Conservation (phyloP, 805 yeast species). For the Candida orba region DNA sequence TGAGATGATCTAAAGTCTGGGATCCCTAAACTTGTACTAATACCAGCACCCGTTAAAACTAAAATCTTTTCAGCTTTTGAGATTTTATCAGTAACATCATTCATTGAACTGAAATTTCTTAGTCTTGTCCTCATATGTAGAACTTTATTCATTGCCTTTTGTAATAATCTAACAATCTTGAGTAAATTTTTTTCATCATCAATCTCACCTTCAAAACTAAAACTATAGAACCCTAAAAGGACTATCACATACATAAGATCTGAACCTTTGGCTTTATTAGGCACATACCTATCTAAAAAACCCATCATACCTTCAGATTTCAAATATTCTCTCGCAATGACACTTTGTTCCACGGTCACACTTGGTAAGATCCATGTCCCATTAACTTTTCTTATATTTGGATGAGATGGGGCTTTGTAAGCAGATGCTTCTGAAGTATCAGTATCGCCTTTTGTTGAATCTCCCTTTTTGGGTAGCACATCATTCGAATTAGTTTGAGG, state of each 20-base stretch:
- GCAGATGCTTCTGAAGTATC: background rate
- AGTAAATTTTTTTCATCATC: conserved; percentile 39
- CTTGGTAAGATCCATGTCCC: conserved; percentile 30
- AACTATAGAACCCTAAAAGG: conserved; percentile 50
- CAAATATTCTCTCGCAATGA: conserved; percentile 44
- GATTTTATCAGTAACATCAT: conserved; percentile 49
- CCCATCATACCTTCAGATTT: conserved; percentile 51
- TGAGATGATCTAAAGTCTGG: conserved; percentile 90
- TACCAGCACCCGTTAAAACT: conserved; percentile 90
- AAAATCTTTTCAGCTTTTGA: conserved; percentile 51
- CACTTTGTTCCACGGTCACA: conserved; percentile 36
- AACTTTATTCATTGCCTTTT: conserved; percentile 60
- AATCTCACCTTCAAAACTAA: conserved; percentile 25
- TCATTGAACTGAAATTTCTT: conserved; percentile 46
- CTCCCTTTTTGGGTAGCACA: too few relatives aligned
- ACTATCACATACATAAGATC: conserved; percentile 51
- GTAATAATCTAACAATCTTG: conserved; percentile 44
- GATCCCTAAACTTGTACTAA: conserved; percentile 81
- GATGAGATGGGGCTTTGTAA: background rate
- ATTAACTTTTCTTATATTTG: conserved; percentile 19
- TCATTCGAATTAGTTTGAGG: too few relatives aligned
- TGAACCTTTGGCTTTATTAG: conserved; percentile 49
- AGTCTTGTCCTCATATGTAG: conserved; percentile 48
- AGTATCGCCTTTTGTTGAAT: too few relatives aligned
- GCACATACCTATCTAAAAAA: conserved; percentile 57